Conservation (phyloP, 345 rosid genomes). For the Syzygium grande region DNA sequence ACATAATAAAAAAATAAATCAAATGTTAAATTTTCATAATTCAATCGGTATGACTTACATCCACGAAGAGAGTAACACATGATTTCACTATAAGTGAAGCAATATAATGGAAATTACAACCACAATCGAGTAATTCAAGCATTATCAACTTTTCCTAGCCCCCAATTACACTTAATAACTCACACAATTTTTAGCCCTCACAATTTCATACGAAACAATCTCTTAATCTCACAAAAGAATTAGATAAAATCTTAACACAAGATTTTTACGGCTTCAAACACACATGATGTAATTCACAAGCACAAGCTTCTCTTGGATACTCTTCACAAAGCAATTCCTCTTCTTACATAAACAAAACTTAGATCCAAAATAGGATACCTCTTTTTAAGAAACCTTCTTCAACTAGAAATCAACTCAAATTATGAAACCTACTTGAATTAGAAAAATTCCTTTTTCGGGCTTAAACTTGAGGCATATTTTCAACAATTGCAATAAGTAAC, state of each 20-base stretch:
- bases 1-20: background rate
- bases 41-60: background rate
- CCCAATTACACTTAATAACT: background rate
- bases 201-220: background rate
- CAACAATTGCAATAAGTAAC: background rate
- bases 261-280: background rate
- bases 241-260: background rate
- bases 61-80: accelerated
- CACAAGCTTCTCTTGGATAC: background rate
- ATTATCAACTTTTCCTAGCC: background rate
- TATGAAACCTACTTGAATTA: background rate
- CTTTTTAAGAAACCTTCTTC: background rate
- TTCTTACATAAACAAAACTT: background rate
- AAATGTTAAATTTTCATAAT: background rate
- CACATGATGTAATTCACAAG: background rate
- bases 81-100: background rate
- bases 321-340: background rate
- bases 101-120: background rate
- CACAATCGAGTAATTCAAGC: background rate
- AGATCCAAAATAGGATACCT: background rate
- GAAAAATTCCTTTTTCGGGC: background rate
- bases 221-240: background rate
- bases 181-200: background rate
- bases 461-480: background rate
- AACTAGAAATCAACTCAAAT: background rate